These are phyloP conservation scores for Lachnellula occidentalis DNA, from an alignment of 2,329 filamentous ascomycete genomes.

Conservation along the genomic window DNA sequence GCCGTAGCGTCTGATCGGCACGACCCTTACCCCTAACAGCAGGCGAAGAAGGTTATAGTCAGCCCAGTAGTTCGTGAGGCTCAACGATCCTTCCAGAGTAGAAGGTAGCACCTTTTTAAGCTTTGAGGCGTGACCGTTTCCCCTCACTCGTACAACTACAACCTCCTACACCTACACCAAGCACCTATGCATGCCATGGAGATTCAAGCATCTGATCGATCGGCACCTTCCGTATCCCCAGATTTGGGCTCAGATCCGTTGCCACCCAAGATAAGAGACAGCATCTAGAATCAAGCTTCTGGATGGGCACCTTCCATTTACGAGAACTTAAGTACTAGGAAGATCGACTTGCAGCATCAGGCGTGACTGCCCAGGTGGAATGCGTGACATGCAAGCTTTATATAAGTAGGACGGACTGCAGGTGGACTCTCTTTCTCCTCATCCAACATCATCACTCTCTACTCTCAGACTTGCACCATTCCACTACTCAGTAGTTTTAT, in stretches of 20 bases:
- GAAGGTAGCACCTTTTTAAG: constrained; percentile 6
- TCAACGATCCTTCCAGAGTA: constrained; percentile 6
- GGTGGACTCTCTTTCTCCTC: constrained; percentile 7
- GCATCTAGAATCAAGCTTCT: constrained; percentile 10
- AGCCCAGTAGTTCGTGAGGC: neutral
- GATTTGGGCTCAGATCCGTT: no score
- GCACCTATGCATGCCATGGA: constrained; percentile 1
- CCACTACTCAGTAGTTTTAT: constrained; percentile 2
- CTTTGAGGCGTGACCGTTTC: constrained; percentile 1
- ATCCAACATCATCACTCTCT: neutral
- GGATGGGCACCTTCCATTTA: constrained; percentile 11
- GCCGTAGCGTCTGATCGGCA: neutral
- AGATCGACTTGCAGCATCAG: constrained; percentile 1
- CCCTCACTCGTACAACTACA: no score
- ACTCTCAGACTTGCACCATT: constrained; percentile 5
- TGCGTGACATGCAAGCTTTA: neutral
- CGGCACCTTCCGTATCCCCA: constrained; percentile 8
- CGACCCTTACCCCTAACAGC: neutral
- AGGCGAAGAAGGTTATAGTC: neutral
- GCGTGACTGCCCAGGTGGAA: neutral
- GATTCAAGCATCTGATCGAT: constrained; percentile 8
- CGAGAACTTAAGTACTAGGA: constrained; percentile 1
- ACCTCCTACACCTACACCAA: neutral
- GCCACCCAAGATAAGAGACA: neutral
- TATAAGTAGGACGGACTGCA: constrained; percentile 12